A percentile compares a stretch with the other conserved stretches of the same genome.
phyloP scores from a whole-genome alignment of 202 grass and related monocot genomes.

The Setaria italica region DNA sequence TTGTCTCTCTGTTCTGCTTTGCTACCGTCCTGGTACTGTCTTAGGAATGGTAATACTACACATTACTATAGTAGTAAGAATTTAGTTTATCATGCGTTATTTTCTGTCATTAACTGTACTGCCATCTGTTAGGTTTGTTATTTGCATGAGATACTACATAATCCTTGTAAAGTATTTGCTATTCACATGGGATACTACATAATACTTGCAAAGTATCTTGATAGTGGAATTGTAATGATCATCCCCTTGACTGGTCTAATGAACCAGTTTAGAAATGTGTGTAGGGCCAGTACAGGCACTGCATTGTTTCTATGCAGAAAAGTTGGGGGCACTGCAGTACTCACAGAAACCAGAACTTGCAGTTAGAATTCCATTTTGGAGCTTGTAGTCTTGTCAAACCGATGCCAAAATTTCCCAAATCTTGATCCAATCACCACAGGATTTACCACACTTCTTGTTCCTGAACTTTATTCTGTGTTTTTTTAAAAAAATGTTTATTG shows the following conservation, averaged over 20 bases:
- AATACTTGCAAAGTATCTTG: background rate
- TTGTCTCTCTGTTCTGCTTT: background rate
- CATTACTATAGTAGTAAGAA: background rate
- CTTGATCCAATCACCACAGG: background rate
- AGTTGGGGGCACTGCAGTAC: background rate
- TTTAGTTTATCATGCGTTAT: background rate
- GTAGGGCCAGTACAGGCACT: background rate
- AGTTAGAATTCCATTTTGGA: background rate
- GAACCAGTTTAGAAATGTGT: background rate
- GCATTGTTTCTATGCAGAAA: background rate
- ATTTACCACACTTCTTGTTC: background rate
- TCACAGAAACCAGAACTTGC: conserved; percentile 19
- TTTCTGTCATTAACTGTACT: conserved; percentile 9
- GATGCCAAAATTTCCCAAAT: background rate
- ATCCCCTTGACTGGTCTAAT: conserved; percentile 6
- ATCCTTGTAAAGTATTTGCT: background rate
- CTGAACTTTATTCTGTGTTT: background rate
- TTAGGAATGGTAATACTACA: background rate
- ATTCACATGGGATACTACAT: too few relatives aligned
- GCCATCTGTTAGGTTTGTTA: conserved; percentile 10
- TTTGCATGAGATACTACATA: background rate
- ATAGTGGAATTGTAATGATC: background rate
- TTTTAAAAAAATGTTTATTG: background rate
- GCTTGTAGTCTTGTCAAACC: conserved; percentile 8
- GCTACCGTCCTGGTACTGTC: background rate